phyloP scores from a whole-genome alignment of 2,329 filamentous ascomycete genomes.

The Mycosphaerella sp. region DNA sequence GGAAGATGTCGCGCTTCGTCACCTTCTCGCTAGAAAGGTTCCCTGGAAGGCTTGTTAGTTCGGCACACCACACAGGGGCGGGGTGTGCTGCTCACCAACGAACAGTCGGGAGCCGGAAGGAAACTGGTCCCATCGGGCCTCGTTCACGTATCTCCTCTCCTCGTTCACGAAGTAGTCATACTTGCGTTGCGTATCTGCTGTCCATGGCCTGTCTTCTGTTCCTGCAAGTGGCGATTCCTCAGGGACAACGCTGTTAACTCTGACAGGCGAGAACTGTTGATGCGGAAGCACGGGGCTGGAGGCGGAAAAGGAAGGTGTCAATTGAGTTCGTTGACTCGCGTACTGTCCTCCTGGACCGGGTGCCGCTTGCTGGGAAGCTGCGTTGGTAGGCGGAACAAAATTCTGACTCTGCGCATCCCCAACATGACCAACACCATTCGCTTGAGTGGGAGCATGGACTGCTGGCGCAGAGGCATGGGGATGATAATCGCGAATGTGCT shows the following conservation, averaged over 20 bases:
- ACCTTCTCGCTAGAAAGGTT: conserved; percentile 91
- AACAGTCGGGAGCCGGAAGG: conserved; percentile 71
- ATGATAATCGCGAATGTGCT: conserved; percentile 47
- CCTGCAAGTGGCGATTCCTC: conserved; percentile 6
- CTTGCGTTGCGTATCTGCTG: conserved; percentile 54
- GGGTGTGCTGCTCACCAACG: conserved; percentile 54
- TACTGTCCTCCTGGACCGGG: background rate
- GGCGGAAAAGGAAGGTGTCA: background rate
- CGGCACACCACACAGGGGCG: background rate
- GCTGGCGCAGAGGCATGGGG: conserved; percentile 38
- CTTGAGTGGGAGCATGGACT: conserved; percentile 28
- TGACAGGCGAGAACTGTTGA: background rate
- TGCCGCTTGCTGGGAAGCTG: conserved; percentile 1
- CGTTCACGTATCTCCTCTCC: conserved; percentile 67
- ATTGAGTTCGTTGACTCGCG: conserved; percentile 10
- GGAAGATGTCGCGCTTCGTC: conserved; percentile 88
- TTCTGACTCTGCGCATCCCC: conserved; percentile 16
- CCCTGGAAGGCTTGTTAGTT: conserved; percentile 45
- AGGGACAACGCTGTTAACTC: background rate
- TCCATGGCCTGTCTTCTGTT: conserved; percentile 45
- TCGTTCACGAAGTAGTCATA: conserved; percentile 69
- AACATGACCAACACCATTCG: conserved; percentile 24
- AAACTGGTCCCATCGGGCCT: conserved; percentile 76
- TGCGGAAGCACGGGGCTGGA: background rate
- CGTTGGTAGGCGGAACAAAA: conserved; percentile 16